Base-by-base conservation (phyloP, 2,329 filamentous ascomycete species). In the Fusarium miscanthi region DNA sequence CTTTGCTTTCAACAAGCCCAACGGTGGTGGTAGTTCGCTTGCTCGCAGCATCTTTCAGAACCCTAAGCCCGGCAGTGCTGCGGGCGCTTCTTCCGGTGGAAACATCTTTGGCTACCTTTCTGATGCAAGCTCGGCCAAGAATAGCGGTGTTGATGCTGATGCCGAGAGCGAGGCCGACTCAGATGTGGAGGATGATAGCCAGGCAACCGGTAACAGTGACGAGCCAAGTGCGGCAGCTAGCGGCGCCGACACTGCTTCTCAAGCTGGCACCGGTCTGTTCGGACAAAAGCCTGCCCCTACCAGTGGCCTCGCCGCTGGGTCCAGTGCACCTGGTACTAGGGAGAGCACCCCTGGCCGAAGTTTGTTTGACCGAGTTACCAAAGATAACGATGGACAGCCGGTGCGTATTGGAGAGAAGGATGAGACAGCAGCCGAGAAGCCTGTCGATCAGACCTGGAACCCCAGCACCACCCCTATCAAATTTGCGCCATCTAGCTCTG, bases 51-150 rank as follows among this genome's bases (percentile, higher is more conserved):
- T 86, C 16, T 80, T 87, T 66, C 80, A 82, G 41, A 82, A 80
- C 59, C 57, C 81, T 21, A 85, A 85, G 76, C 76, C 82, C 13
- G 69, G 69, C 19, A 74, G 69, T 49, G 65, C 70, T 17, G 48
- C 75, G 21, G 43, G 74, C 74, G 53, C 67, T 43, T 51, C 78
- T 30, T 78, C 73, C 21, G 75, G 79, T 45, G 74, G 80, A 49
- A 90, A 91, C 75, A 89, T 90, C 54, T 91, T 91, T 75, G 86
- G 85, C 30, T 87, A 90, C 72, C 83, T 91, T 12, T 90, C 88
- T 3, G 87, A 89, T 74, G 83, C 82, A 37, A 88, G 87, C 72
- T 87, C 87, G 19, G 82, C 85, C 43, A 87, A 87, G 78, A 88
- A 85, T 56, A 89, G 88, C 69, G 85, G 85, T 2, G 80, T 82